A percentile compares a stretch with the other conserved stretches of the same genome.
Conservation (phyloP, 495 filamentous ascomycete species). For the Cenococcum geophilum region DNA sequence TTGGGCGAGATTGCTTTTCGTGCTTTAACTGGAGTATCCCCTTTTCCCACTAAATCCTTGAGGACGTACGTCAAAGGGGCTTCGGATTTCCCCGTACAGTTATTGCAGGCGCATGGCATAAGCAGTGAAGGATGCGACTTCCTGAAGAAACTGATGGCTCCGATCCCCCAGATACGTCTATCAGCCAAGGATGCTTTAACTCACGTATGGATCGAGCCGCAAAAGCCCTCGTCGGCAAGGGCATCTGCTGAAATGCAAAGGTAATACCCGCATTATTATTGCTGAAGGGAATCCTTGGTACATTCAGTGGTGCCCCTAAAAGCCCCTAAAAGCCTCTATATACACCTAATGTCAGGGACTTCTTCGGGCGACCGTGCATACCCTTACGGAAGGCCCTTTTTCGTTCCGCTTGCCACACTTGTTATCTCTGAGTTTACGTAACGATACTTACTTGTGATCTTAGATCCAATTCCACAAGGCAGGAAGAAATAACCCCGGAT, state of each 20-base stretch:
- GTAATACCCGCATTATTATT: background rate
- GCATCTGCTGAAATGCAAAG: background rate
- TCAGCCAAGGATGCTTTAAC: background rate
- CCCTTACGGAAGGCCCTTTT: too few species aligned
- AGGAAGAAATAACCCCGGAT: too few species aligned
- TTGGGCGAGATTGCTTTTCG: constrained; percentile 19
- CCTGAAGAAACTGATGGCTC: background rate
- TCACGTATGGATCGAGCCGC: background rate
- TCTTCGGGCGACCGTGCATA: too few species aligned
- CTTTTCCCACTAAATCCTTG: background rate
- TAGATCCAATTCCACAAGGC: too few species aligned
- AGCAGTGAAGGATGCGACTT: background rate
- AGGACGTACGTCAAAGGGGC: background rate
- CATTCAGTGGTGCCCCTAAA: too few species aligned
- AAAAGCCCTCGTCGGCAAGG: background rate
- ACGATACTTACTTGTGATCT: too few species aligned
- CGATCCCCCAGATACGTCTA: background rate
- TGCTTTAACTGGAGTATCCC: constrained; percentile 2
- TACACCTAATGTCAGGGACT: too few species aligned
- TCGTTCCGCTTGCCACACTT: too few species aligned
- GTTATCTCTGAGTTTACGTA: too few species aligned
- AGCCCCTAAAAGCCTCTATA: too few species aligned
- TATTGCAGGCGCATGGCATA: background rate
- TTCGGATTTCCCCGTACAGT: background rate
- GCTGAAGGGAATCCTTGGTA: too few species aligned